Evolutionary conservation across 164 flowering plant species (phyloP).

Genomic region (Magnolia kwangsiensis): DNA sequence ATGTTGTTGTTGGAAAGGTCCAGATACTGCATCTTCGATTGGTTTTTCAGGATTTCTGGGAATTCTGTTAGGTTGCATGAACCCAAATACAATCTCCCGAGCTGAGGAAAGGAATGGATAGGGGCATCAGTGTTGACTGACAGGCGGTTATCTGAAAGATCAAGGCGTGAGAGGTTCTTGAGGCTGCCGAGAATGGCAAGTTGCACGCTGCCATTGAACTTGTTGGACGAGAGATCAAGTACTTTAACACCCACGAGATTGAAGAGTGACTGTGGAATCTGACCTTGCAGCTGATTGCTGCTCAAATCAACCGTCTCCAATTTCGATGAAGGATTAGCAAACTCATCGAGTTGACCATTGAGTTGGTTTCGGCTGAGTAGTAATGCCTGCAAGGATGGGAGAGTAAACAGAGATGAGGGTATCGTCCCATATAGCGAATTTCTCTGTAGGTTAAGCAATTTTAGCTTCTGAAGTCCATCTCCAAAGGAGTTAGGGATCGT

Average conservation of each 20-base stretch:
- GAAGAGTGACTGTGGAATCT: constrained; percentile 29
- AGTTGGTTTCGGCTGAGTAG: constrained; percentile 33
- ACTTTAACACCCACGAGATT: constrained; percentile 11
- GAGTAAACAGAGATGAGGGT: constrained; percentile 34
- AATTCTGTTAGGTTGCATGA: constrained; percentile 34
- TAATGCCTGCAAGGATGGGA: constrained; percentile 30
- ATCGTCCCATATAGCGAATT: constrained; percentile 41
- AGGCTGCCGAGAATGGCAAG: constrained; percentile 11
- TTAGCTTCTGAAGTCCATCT: constrained; percentile 23
- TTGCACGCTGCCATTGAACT: constrained; percentile 26
- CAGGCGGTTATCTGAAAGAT: constrained; percentile 35
- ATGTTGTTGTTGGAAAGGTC: constrained; percentile 51
- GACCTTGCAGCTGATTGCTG: constrained; percentile 31
- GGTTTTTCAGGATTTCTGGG: constrained; percentile 34
- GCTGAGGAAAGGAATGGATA: constrained; percentile 15
- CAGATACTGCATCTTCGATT: constrained; percentile 15
- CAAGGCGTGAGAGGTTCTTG: constrained; percentile 26
- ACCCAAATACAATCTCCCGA: constrained; percentile 33
- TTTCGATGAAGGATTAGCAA: constrained; percentile 7
- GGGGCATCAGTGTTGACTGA: background rate
- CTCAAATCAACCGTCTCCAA: constrained; percentile 22
- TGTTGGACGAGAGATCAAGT: constrained; percentile 32
- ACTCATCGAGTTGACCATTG: constrained; percentile 22
- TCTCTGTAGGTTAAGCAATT: constrained; percentile 18
- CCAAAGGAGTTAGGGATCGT: constrained; percentile 22